Conservation (phyloP, 768 basidiomycete species). For the Tulasnella sp. region DNA sequence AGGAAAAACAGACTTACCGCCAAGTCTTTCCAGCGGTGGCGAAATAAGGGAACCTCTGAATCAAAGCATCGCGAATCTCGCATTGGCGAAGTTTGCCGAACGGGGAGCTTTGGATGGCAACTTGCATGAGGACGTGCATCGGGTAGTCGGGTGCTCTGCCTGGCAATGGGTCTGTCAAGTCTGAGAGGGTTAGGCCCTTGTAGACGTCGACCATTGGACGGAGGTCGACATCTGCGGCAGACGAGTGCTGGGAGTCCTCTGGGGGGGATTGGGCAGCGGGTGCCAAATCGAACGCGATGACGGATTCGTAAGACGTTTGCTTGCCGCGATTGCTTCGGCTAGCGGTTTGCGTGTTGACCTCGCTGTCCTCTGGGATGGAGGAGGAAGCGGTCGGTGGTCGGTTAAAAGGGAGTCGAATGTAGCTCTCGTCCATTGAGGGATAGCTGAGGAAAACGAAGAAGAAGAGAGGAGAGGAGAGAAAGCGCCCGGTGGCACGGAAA, state of each 20-base stretch:
- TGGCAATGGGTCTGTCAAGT: background rate
- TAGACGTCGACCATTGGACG: slow-evolving; percentile 12
- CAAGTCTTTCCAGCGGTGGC: slow-evolving; percentile 5
- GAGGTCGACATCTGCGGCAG: background rate
- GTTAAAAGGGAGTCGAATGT: background rate
- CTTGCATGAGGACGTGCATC: slow-evolving; percentile 5
- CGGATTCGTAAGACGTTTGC: background rate
- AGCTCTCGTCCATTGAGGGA: background rate
- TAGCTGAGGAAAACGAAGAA: background rate
- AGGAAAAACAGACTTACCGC: slow-evolving; percentile 5
- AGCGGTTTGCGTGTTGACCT: background rate
- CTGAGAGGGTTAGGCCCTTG: slow-evolving; percentile 1
- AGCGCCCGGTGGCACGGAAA: background rate
- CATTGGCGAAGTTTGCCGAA: slow-evolving; percentile 2
- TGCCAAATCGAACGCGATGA: background rate
- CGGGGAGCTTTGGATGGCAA: slow-evolving; percentile 11
- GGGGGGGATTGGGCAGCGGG: background rate
- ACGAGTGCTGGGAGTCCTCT: background rate
- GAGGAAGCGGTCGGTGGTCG: background rate
- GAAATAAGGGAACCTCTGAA: slow-evolving; percentile 8
- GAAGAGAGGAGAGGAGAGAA: background rate
- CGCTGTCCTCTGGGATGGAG: background rate
- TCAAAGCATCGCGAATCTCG: slow-evolving; percentile 9
- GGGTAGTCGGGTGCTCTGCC: slow-evolving; percentile 4
- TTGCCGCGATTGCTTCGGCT: background rate